Evolutionary conservation across 2,329 filamentous ascomycete genomes (phyloP).

Genomic region (Rhynchosporium secalis): DNA sequence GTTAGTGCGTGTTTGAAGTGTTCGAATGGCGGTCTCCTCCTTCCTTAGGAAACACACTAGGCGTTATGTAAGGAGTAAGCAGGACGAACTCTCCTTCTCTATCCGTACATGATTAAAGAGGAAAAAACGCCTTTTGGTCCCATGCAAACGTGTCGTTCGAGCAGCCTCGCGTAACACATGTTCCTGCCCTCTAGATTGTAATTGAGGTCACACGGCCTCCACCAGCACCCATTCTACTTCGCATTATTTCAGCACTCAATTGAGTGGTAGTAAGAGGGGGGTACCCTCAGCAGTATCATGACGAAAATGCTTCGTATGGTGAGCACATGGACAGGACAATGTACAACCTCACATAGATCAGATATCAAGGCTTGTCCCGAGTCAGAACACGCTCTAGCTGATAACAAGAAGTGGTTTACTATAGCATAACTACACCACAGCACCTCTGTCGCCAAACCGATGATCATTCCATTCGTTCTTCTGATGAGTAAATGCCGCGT

Average conservation of each 20-base stretch:
- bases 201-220: constrained; percentile 8
- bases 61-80: neutral
- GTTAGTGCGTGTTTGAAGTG: neutral
- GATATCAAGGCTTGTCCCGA: neutral
- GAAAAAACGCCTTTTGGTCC: neutral
- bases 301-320: neutral
- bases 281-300: neutral
- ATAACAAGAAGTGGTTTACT: neutral
- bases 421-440: neutral
- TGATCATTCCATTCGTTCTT: neutral
- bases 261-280: neutral
- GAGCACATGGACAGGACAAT: constrained; percentile 2
- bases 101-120: neutral
- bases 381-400: neutral
- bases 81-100: neutral
- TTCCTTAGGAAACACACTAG: neutral
- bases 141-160: neutral
- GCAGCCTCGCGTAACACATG: constrained; percentile 4
- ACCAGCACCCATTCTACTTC: neutral
- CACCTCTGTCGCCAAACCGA: constrained; percentile 1
- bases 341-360: neutral
- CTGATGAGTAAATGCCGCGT: no score
- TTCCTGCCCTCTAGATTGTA: neutral
- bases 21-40: neutral
- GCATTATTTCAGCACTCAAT: neutral